A percentile compares a stretch with the other conserved stretches of the same genome.
phyloP scores from a whole-genome alignment of 108 stramenopile genomes.

The Pseudonitzschia delicatissima region DNA sequence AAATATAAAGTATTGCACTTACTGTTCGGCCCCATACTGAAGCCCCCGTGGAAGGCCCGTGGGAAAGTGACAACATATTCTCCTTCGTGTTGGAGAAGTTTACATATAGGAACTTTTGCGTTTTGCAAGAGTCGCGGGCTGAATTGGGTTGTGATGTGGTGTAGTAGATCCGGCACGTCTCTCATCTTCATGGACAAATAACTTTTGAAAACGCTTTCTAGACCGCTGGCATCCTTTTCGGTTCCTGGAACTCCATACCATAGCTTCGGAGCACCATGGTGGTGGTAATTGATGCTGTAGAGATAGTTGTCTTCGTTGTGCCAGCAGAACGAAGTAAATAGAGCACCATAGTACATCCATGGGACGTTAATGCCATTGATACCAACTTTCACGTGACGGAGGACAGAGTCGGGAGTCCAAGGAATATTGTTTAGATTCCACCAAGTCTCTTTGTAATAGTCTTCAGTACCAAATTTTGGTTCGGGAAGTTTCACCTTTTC shows the following conservation, averaged over 20 bases:
- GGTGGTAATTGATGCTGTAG: conserved; percentile 97
- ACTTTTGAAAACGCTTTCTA: conserved; percentile 86
- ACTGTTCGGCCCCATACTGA: conserved; percentile 91
- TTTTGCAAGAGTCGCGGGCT: conserved; percentile 82
- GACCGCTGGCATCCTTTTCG: conserved; percentile 69
- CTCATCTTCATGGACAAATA: conserved; percentile 91
- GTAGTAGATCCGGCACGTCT: conserved; percentile 88
- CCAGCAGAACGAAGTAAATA: conserved; percentile 98
- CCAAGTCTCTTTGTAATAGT: conserved; percentile 85
- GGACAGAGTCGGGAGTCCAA: conserved; percentile 74
- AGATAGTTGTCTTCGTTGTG: conserved; percentile 99
- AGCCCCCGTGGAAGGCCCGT: conserved; percentile 95
- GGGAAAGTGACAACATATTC: conserved; percentile 98
- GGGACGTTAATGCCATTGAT: conserved; percentile 98
- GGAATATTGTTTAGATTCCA: conserved; percentile 99
- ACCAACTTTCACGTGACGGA: conserved; percentile 86
- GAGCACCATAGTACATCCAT: conserved; percentile 92
- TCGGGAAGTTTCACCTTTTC: conserved; percentile 54
- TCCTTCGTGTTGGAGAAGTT: conserved; percentile 86
- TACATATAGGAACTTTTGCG: conserved; percentile 86
- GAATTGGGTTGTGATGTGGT: conserved; percentile 95
- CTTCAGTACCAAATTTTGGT: conserved; percentile 77
- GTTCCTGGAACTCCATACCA: conserved; percentile 97
- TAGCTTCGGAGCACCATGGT: conserved; percentile 94
- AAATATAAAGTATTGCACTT: not conserved